phyloP scores from a whole-genome alignment of 352 stramenopile species.

The Phytophthora megakarya region DNA sequence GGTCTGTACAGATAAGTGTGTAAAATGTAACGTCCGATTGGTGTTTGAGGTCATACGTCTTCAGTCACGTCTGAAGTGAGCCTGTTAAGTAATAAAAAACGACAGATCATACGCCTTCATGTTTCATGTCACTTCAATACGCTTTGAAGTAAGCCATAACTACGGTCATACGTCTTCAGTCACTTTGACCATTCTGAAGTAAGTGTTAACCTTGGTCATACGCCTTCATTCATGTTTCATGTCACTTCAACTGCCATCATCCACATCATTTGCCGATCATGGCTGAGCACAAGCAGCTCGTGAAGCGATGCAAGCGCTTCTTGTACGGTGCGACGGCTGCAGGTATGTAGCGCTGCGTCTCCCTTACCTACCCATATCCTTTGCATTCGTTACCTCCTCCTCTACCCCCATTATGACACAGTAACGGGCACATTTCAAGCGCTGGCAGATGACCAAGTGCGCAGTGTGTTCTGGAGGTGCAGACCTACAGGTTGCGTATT shows the following conservation, averaged over 20 bases:
- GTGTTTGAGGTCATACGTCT: too few species aligned
- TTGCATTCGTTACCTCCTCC: background rate
- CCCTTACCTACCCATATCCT: background rate
- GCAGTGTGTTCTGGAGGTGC: conserved; percentile 55
- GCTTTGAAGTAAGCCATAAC: too few species aligned
- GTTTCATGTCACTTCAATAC: too few species aligned
- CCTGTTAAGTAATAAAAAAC: too few species aligned
- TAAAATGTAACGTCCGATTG: background rate
- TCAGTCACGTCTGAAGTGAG: too few species aligned
- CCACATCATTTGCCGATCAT: conserved; percentile 20
- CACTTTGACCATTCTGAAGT: too few species aligned
- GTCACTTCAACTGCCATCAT: conserved; percentile 26
- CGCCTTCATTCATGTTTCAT: too few species aligned
- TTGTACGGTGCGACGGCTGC: conserved; percentile 35
- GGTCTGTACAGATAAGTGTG: background rate
- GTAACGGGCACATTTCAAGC: conserved; percentile 42
- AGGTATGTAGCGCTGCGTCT: conserved; percentile 21
- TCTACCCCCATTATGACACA: conserved; percentile 15
- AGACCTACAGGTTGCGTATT: conserved; percentile 1
- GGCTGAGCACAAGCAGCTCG: conserved; percentile 16
- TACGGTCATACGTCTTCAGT: too few species aligned
- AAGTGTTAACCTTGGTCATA: too few species aligned
- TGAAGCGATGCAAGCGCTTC: conserved; percentile 40
- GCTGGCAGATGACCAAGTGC: conserved; percentile 46
- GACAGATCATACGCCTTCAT: too few species aligned